Evolutionary conservation across 2,329 filamentous ascomycete species (phyloP).

Genomic region (Cucurbitaria berberidis): DNA sequence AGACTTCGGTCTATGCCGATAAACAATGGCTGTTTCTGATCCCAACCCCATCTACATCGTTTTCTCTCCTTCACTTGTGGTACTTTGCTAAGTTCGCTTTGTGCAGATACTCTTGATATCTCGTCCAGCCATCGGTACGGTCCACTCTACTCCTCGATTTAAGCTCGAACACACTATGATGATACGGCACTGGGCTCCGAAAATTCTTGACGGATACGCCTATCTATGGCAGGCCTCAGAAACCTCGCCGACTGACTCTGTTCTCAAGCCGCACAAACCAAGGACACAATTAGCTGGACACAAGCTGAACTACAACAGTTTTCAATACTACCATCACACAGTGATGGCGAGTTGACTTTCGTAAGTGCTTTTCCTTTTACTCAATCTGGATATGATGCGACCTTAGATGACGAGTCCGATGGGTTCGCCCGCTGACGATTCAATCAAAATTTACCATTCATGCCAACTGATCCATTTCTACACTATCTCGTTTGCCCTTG

Average conservation of each 20-base stretch:
- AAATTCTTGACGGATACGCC: conserved; percentile 81
- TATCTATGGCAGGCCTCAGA: conserved; percentile 97
- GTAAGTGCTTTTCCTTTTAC: conserved; percentile 27
- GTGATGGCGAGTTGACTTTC: neutral
- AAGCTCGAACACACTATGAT: conserved; percentile 62
- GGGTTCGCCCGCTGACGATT: conserved; percentile 71
- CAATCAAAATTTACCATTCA: conserved; percentile 71
- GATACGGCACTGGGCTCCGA: conserved; percentile 99
- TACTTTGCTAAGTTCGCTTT: conserved; percentile 21
- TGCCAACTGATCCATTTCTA: conserved; percentile 54
- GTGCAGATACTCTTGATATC: conserved; percentile 2
- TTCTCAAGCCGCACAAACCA: conserved; percentile 3
- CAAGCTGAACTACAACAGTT: conserved; percentile 13
- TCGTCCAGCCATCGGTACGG: conserved; percentile 30
- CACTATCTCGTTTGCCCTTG: conserved; percentile 1
- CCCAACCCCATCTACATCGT: conserved; percentile 17
- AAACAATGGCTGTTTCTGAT: conserved; percentile 53
- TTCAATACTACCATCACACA: neutral
- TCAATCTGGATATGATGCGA: conserved; percentile 53
- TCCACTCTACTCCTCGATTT: conserved; percentile 16
- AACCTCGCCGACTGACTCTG: conserved; percentile 95
- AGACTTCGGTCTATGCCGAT: conserved; percentile 49
- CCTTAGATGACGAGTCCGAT: conserved; percentile 80
- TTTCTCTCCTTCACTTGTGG: conserved; percentile 2
- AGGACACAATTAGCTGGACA: conserved; percentile 1